A percentile compares a stretch with the other conserved stretches of the same genome.
phyloP scores from a whole-genome alignment of 192 early-diverging fungal species.

The Helicostylum pulchrum region DNA sequence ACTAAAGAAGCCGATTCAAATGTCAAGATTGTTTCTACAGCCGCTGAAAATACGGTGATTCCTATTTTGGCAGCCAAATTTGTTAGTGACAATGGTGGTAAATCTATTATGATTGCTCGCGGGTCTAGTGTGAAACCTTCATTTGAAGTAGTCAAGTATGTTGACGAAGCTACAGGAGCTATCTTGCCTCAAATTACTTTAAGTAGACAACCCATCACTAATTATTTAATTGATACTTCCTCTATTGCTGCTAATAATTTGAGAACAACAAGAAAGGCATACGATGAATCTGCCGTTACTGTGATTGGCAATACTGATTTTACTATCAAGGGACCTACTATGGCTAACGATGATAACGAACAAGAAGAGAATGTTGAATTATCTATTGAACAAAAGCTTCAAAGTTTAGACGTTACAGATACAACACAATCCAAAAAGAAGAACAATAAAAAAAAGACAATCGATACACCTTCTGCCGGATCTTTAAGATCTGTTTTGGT shows the following conservation, averaged over 20 bases:
- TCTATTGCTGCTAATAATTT: constrained; percentile 36
- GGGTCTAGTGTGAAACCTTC: constrained; percentile 51
- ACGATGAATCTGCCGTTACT: constrained; percentile 48
- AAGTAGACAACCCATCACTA: constrained; percentile 34
- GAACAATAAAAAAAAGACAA: constrained; percentile 12
- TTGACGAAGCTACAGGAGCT: constrained; percentile 28
- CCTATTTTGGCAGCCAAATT: constrained; percentile 48
- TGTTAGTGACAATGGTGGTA: constrained; percentile 27
- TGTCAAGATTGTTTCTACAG: constrained; percentile 44
- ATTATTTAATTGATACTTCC: constrained; percentile 44
- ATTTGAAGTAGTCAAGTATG: constrained; percentile 50
- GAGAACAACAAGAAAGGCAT: constrained; percentile 54
- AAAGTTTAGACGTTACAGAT: constrained; percentile 39
- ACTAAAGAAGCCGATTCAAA: constrained; percentile 41
- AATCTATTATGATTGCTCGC: constrained; percentile 44
- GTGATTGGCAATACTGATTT: constrained; percentile 39
- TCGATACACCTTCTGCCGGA: constrained; percentile 40
- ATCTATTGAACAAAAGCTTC: constrained; percentile 43
- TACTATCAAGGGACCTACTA: constrained; percentile 30
- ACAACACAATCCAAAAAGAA: neutral
- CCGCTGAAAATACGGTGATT: constrained; percentile 33
- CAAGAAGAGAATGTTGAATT: constrained; percentile 23
- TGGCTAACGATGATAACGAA: constrained; percentile 20
- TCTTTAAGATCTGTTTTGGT: constrained; percentile 51
- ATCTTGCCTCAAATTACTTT: constrained; percentile 23